These are phyloP conservation scores for Cymbidium sinense DNA, from an alignment of 106 monocot genomes.

Conservation along the genomic window DNA sequence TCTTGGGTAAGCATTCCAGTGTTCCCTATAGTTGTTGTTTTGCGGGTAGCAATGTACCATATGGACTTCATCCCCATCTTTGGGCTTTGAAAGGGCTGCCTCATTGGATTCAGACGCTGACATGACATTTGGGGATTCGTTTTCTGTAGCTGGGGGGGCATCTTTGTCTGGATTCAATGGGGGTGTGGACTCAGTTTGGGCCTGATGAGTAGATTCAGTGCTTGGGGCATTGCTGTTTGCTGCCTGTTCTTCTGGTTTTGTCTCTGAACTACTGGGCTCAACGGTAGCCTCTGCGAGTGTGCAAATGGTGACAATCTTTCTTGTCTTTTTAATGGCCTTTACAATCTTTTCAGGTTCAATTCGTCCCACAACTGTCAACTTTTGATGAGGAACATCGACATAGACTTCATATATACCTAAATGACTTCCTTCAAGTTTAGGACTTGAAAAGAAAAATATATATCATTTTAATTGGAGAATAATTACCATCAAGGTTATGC, in stretches of 20 bases:
- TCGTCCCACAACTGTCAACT: constrained; percentile 49
- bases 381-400: constrained; percentile 40
- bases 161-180: constrained; percentile 4
- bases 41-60: constrained; percentile 55
- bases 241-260: background rate
- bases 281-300: background rate
- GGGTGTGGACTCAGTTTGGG: background rate
- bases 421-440: background rate
- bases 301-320: constrained; percentile 38
- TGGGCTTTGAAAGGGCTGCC: constrained; percentile 2
- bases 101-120: constrained; percentile 11
- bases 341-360: constrained; percentile 43
- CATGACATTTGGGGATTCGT: background rate
- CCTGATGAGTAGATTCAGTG: background rate
- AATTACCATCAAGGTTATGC: constrained; percentile 39
- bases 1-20: constrained; percentile 13
- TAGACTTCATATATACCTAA: constrained; percentile 39
- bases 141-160: constrained; percentile 1
- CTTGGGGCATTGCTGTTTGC: background rate
- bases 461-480: background rate
- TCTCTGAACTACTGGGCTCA: constrained; percentile 3
- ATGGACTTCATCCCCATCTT: constrained; percentile 21
- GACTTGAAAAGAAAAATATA: background rate
- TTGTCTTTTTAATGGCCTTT: constrained; percentile 58
- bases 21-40: constrained; percentile 8